These are phyloP conservation scores for Imleria badia DNA, from an alignment of 768 basidiomycete species.

Conservation along the genomic window DNA sequence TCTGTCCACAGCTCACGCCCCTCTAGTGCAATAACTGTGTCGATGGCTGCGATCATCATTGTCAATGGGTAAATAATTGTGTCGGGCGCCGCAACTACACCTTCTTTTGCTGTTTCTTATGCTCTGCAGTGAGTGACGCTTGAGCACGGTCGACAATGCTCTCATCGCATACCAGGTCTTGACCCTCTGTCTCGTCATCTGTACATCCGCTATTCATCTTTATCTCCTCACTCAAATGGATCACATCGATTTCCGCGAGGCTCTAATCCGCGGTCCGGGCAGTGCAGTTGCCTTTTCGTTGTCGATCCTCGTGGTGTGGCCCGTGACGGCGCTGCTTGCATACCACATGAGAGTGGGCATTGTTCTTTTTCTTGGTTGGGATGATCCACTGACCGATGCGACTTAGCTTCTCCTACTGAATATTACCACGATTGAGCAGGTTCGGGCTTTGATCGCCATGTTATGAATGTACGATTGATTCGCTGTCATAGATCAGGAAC, in stretches of 20 bases:
- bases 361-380: not conserved
- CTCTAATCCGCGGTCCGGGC: slow-evolving; percentile 56
- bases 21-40: slow-evolving; percentile 94
- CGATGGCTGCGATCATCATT: slow-evolving; percentile 92
- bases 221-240: slow-evolving; percentile 60
- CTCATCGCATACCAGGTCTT: slow-evolving; percentile 49
- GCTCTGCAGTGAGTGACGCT: slow-evolving; percentile 59
- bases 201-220: slow-evolving; percentile 82
- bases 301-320: slow-evolving; percentile 75
- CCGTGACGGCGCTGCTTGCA: slow-evolving; percentile 70
- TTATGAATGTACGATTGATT: slow-evolving; percentile 6
- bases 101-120: slow-evolving; percentile 84
- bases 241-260: slow-evolving; percentile 46
- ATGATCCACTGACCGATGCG: not conserved
- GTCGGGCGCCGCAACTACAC: slow-evolving; percentile 94
- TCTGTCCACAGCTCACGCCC: not conserved
- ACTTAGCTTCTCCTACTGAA: slow-evolving; percentile 76
- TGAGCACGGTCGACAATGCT: not conserved
- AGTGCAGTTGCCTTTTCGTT: slow-evolving; percentile 81
- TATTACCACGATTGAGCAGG: slow-evolving; percentile 96
- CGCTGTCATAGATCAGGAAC: slow-evolving; percentile 66
- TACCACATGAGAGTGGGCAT: slow-evolving; percentile 84
- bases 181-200: slow-evolving; percentile 71
- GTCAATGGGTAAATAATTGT: slow-evolving; percentile 93
- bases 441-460: slow-evolving; percentile 36